Evolutionary conservation across 805 yeast genomes (phyloP).

Genomic region (Maudiozyma pseudohumilis): DNA sequence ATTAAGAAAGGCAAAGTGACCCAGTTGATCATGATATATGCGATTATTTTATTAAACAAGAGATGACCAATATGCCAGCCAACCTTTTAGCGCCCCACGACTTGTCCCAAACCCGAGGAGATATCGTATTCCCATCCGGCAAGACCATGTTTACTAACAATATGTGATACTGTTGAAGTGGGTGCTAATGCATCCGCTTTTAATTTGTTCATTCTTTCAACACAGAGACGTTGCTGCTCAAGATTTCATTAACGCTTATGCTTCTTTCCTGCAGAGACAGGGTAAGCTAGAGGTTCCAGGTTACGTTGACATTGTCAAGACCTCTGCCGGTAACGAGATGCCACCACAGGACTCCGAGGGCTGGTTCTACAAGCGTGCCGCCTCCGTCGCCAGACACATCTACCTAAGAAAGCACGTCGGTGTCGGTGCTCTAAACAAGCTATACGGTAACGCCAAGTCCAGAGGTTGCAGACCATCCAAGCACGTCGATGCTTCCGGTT

Average conservation of each 20-base stretch:
- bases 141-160: too few species aligned
- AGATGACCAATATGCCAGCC: too few species aligned
- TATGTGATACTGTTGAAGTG: too few species aligned
- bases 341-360: slow-evolving; percentile 99
- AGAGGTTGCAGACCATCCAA: slow-evolving; percentile 98
- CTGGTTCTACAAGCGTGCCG: slow-evolving; percentile 99
- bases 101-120: too few species aligned
- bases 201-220: too few species aligned
- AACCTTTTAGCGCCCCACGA: too few species aligned
- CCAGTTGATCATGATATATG: too few species aligned
- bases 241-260: slow-evolving; percentile 98
- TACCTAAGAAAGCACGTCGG: slow-evolving; percentile 99
- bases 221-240: slow-evolving; percentile 99
- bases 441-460: slow-evolving; percentile 98
- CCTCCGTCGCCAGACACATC: slow-evolving; percentile 99
- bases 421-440: slow-evolving; percentile 97
- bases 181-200: too few species aligned
- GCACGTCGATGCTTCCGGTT: slow-evolving; percentile 98
- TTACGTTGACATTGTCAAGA: slow-evolving; percentile 98
- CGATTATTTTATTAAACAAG: too few species aligned
- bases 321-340: slow-evolving; percentile 96
- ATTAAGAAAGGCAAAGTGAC: too few species aligned
- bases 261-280: slow-evolving; percentile 99
- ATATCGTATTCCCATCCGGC: too few species aligned
- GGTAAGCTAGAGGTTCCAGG: slow-evolving; percentile 99